Evolutionary conservation across 768 basidiomycete genomes (phyloP).

Genomic region (Omphalotus guepiniiformis): DNA sequence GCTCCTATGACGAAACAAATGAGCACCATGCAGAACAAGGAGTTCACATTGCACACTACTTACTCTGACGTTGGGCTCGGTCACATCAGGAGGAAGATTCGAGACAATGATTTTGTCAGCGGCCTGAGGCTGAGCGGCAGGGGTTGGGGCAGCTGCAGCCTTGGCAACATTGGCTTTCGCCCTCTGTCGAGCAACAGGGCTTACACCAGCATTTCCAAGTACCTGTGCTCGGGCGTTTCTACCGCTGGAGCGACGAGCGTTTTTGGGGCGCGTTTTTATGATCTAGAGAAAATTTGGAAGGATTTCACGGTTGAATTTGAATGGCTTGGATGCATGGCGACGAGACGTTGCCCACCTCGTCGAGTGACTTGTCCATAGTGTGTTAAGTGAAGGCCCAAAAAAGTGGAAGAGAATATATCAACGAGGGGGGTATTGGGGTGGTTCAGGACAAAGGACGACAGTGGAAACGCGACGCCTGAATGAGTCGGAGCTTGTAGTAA

Average conservation of each 20-base stretch:
- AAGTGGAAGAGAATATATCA: slow-evolving; percentile 19
- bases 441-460: neutral
- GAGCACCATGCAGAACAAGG: neutral
- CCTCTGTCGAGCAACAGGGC: slow-evolving; percentile 51
- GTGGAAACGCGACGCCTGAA: neutral
- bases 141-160: slow-evolving; percentile 31
- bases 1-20: slow-evolving; percentile 55
- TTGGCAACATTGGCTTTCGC: slow-evolving; percentile 40
- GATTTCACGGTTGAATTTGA: slow-evolving; percentile 19
- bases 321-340: neutral
- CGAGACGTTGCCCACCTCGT: slow-evolving; percentile 52
- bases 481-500: slow-evolving; percentile 2
- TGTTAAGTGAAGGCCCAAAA: slow-evolving; percentile 15
- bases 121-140: slow-evolving; percentile 31
- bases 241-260: slow-evolving; percentile 39
- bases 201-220: slow-evolving; percentile 48
- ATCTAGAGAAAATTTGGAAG: slow-evolving; percentile 43
- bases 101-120: slow-evolving; percentile 95
- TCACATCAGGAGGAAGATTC: slow-evolving; percentile 90
- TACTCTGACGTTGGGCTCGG: slow-evolving; percentile 91
- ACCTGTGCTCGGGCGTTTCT: slow-evolving; percentile 51
- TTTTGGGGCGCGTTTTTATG: slow-evolving; percentile 56
- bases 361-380: slow-evolving; percentile 79
- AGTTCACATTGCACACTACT: slow-evolving; percentile 18
- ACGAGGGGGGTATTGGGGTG: slow-evolving; percentile 23